Base-by-base conservation (phyloP, 192 early-diverging fungal species). In the Backusella australiensis region DNA sequence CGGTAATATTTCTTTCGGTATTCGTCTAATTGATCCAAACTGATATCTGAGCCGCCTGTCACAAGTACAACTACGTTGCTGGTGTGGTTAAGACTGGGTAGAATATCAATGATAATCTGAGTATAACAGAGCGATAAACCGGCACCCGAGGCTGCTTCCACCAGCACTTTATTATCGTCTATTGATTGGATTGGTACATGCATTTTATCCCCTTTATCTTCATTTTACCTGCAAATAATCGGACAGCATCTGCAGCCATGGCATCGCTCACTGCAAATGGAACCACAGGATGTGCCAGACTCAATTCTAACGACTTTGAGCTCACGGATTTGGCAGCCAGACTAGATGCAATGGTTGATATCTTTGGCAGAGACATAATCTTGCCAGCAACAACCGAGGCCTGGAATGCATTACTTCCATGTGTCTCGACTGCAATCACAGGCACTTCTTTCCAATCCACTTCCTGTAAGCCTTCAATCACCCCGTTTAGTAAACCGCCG, bases 341-440 rank as follows among this genome's bases (percentile, higher is more conserved):
- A 14, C 85, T 80, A 0, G 81, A 80, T 9, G 86, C 85, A 19
- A 88, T 80, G 15, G 88, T 88, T 3, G 82, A 83, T 41, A 84
- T 82, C n/a, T 79, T 80, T 14, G 79, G 72, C 6, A 89, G 70
- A 15, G 85, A 80, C 0, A 85, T 77, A 35, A 86, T 39, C 34
- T 86, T 81, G 39, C 87, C 91, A 42, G 82, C 83, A 69, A 90
- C 77, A 19, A 91, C 86, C 12, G 91, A 81, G 19, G 86, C 82
- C 73, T 92, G 92, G 68, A 94, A 92, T 9, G 88, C 86, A 78
- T 91, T 91, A 59, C 89, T 90, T 56, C 91, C 90, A 81, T 91
- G 89, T 1, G 92, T 94, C 75, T 94, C 92, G 7, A 91, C 90
- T 2, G 92, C 90, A 81, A 94, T 87, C 4, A 92, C 80, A 35